These are phyloP conservation scores for Leishmania mexicana DNA, from an alignment of 208 protist genomes.

Conservation along the genomic window DNA sequence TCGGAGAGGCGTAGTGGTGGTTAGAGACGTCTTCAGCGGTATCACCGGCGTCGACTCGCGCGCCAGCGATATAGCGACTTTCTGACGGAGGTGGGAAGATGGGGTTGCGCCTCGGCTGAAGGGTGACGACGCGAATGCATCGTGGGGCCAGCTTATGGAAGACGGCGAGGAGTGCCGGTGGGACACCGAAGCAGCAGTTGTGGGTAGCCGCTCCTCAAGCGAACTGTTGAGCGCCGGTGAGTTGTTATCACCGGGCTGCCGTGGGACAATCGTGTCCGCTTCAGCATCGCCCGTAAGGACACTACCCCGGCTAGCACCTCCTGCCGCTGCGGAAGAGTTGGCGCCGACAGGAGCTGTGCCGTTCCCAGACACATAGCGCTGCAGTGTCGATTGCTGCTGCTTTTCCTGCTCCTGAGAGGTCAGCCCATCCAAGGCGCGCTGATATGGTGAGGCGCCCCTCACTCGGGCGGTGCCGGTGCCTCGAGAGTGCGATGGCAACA, in stretches of 20 bases:
- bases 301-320: background rate
- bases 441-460: background rate
- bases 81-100: background rate
- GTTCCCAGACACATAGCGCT: background rate
- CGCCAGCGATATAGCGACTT: background rate
- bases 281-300: background rate
- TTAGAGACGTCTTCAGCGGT: background rate
- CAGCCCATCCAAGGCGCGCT: background rate
- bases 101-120: background rate
- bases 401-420: background rate
- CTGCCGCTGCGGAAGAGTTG: background rate
- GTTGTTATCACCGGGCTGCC: constrained; percentile 15
- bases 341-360: background rate
- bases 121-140: background rate
- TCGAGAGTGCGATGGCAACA: background rate
- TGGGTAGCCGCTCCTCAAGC: constrained; percentile 1
- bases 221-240: constrained; percentile 14
- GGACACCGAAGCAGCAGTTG: background rate
- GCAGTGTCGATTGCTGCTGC: background rate
- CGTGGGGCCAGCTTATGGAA: constrained; percentile 3
- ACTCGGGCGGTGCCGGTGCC: constrained; percentile 1
- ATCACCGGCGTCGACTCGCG: background rate
- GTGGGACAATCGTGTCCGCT: constrained; percentile 5
- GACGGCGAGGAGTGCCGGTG: background rate
- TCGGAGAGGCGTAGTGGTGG: background rate